Percentiles rank a stretch among this genome's conserved stretches.
Conservation (phyloP, 1,284 basidiomycete genomes). For the Ustilago tritici region DNA sequence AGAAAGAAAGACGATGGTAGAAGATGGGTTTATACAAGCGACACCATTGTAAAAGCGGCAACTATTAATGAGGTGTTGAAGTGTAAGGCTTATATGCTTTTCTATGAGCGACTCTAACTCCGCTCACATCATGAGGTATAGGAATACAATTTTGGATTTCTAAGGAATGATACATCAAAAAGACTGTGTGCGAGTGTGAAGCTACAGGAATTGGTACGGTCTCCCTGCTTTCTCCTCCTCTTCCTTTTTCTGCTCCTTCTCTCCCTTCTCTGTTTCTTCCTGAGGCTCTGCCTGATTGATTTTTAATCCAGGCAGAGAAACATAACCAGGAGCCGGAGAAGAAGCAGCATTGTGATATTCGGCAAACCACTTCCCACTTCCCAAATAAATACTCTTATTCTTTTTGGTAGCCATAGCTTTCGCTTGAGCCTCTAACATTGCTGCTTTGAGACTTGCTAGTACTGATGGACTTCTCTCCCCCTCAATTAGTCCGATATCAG, state of each 20-base stretch:
- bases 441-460: slow-evolving; percentile 30
- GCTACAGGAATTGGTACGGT: slow-evolving; percentile 30
- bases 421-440: slow-evolving; percentile 41
- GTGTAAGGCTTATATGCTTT: slow-evolving; percentile 89
- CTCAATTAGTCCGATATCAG: neutral
- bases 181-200: slow-evolving; percentile 3
- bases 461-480: slow-evolving; percentile 31
- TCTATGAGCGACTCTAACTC: slow-evolving; percentile 77
- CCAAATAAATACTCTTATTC: slow-evolving; percentile 40
- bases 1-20: slow-evolving; percentile 70
- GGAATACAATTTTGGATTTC: neutral
- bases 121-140: slow-evolving; percentile 58
- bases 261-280: no score
- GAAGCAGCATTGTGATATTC: slow-evolving; percentile 12
- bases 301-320: no score
- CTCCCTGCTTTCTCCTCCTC: neutral
- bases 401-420: slow-evolving; percentile 16
- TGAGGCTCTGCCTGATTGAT: no score
- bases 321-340: neutral
- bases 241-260: slow-evolving; percentile 1
- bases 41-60: slow-evolving; percentile 81
- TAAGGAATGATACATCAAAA: neutral
- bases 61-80: slow-evolving; percentile 87
- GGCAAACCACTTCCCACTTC: slow-evolving; percentile 21
- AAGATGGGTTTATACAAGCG: slow-evolving; percentile 88